phyloP scores from a whole-genome alignment of 352 stramenopile genomes.

The Hyaloperonospora brassicae region DNA sequence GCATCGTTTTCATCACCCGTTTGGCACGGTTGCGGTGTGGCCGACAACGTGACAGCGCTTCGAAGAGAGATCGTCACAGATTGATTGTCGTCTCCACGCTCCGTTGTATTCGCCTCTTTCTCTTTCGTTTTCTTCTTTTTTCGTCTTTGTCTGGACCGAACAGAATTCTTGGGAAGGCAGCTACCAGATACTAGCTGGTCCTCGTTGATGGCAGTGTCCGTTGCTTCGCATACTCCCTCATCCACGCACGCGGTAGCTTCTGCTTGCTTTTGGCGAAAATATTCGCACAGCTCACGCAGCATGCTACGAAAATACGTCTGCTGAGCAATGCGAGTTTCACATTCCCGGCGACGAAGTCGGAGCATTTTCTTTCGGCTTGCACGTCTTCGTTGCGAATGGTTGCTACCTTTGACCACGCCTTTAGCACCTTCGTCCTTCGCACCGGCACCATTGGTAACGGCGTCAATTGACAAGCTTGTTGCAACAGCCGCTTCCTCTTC shows the following conservation, averaged over 20 bases:
- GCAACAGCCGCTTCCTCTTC: slow-evolving; percentile 16
- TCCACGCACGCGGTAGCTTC: slow-evolving; percentile 18
- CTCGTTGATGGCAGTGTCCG: slow-evolving; percentile 28
- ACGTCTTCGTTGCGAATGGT: slow-evolving; percentile 47
- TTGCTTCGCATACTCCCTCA: slow-evolving; percentile 34
- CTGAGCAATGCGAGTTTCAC: slow-evolving; percentile 29
- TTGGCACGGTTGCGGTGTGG: slow-evolving; percentile 4
- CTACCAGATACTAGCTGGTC: slow-evolving; percentile 12
- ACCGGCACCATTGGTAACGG: background rate
- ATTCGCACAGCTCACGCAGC: slow-evolving; percentile 33
- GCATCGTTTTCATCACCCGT: slow-evolving; percentile 11
- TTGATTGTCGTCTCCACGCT: background rate
- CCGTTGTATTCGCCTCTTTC: slow-evolving; percentile 8
- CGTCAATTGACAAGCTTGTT: background rate
- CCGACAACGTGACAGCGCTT: slow-evolving; percentile 7
- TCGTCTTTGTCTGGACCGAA: slow-evolving; percentile 19
- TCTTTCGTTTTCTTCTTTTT: slow-evolving; percentile 28
- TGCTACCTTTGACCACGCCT: slow-evolving; percentile 10
- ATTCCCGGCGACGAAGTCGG: slow-evolving; percentile 49
- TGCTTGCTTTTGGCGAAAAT: slow-evolving; percentile 27
- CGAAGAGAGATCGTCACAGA: slow-evolving; percentile 2
- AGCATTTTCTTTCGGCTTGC: slow-evolving; percentile 59
- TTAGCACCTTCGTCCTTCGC: background rate
- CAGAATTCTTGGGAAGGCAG: slow-evolving; percentile 2
- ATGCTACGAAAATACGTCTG: slow-evolving; percentile 32